These are phyloP conservation scores for Fragosphaeria purpurea DNA, from an alignment of 2,329 filamentous ascomycete species.

Conservation along the genomic window DNA sequence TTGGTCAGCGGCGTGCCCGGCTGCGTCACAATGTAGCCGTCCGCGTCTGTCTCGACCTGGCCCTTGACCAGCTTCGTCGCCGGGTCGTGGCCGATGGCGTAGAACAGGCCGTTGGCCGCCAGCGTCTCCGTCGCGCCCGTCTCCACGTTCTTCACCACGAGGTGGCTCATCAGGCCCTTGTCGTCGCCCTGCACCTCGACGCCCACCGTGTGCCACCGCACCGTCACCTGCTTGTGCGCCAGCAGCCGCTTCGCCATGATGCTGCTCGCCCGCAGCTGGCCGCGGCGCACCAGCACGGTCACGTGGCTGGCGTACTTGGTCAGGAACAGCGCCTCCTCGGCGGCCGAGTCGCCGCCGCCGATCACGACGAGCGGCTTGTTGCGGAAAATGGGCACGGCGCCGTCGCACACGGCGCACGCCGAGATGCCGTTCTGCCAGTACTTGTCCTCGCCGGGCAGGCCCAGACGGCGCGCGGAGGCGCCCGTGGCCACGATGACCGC, in stretches of 20 bases:
- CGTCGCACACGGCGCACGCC: slow-evolving; percentile 95
- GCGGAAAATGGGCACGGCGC: slow-evolving; percentile 92
- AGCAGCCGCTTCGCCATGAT: slow-evolving; percentile 85
- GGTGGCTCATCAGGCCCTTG: slow-evolving; percentile 77
- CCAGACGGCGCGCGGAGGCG: slow-evolving; percentile 76
- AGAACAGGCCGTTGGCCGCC: slow-evolving; percentile 87
- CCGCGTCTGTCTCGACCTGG: slow-evolving; percentile 72
- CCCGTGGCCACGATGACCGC: slow-evolving; percentile 90
- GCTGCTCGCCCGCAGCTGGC: slow-evolving; percentile 76
- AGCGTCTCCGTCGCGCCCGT: slow-evolving; percentile 73
- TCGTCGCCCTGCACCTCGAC: slow-evolving; percentile 77
- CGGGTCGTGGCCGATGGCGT: slow-evolving; percentile 93
- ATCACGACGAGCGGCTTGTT: slow-evolving; percentile 95
- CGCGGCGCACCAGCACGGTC: slow-evolving; percentile 81
- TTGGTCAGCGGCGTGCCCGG: slow-evolving; percentile 84
- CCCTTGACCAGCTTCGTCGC: slow-evolving; percentile 85
- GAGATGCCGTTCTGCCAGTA: slow-evolving; percentile 98
- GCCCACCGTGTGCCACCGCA: slow-evolving; percentile 74
- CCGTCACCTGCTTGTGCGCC: slow-evolving; percentile 78
- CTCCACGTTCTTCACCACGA: slow-evolving; percentile 70
- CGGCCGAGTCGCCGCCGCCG: slow-evolving; percentile 90
- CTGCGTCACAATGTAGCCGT: slow-evolving; percentile 84
- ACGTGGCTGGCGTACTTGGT: slow-evolving; percentile 97
- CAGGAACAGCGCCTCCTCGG: slow-evolving; percentile 93
- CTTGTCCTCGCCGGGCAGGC: slow-evolving; percentile 78